Conservation (phyloP, 345 rosid species). For the Eucalyptus sp. region DNA sequence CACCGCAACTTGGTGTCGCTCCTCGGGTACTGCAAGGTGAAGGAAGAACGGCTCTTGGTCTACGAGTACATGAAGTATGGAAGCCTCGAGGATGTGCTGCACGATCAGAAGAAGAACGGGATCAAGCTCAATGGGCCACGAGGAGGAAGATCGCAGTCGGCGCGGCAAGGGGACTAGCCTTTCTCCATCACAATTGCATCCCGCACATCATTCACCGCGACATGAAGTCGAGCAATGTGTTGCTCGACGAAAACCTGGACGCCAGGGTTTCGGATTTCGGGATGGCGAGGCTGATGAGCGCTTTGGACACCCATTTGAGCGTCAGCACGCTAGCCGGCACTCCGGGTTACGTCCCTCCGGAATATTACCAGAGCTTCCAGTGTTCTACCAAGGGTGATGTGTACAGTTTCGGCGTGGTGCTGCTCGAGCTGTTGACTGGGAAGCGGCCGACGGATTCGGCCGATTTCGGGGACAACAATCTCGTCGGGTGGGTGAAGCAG, state of each 20-base stretch:
- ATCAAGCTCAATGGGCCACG: constrained; percentile 70
- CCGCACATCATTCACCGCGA: constrained; percentile 95
- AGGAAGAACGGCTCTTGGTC: constrained; percentile 87
- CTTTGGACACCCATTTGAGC: constrained; percentile 88
- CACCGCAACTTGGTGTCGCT: constrained; percentile 90
- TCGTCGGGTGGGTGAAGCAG: constrained; percentile 97
- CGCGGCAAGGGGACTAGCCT: constrained; percentile 83
- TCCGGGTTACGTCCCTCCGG: constrained; percentile 97
- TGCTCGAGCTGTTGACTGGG: constrained; percentile 85
- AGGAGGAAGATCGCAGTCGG: constrained; percentile 85
- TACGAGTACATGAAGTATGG: constrained; percentile 95
- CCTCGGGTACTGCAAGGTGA: constrained; percentile 83
- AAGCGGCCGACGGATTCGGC: constrained; percentile 88
- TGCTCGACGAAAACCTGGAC: constrained; percentile 77
- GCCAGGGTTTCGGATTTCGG: constrained; percentile 97
- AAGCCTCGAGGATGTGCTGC: constrained; percentile 90
- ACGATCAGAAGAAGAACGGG: constrained; percentile 51
- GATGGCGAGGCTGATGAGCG: constrained; percentile 89
- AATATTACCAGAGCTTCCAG: constrained; percentile 86
- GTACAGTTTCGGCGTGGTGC: constrained; percentile 89
- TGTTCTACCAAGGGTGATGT: constrained; percentile 93
- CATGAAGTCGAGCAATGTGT: constrained; percentile 96
- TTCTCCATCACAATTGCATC: constrained; percentile 81
- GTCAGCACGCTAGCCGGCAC: constrained; percentile 98
- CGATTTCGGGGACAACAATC: constrained; percentile 93